phyloP scores from a whole-genome alignment of 1,284 basidiomycete species.

The Rhodotorula sp. region DNA sequence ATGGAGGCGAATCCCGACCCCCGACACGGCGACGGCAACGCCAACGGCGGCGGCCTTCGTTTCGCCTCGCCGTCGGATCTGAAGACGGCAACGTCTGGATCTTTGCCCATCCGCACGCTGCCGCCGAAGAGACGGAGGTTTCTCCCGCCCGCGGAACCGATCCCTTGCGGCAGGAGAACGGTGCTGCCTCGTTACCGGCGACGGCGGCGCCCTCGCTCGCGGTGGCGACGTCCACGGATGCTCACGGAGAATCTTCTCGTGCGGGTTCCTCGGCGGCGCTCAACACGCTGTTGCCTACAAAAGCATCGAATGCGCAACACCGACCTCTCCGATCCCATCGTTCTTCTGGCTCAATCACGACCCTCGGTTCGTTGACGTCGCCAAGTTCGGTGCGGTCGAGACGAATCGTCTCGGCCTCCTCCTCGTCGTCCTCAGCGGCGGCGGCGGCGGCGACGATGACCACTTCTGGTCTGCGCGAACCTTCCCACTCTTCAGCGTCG shows the following conservation, averaged over 20 bases:
- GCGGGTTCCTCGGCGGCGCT: not conserved
- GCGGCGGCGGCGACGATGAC: not conserved
- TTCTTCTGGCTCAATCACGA: slow-evolving; percentile 11
- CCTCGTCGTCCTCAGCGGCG: not conserved
- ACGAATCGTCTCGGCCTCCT: slow-evolving; percentile 2
- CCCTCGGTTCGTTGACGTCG: slow-evolving; percentile 10
- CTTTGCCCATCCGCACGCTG: slow-evolving; percentile 16
- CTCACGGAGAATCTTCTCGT: not conserved
- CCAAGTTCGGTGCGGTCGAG: not conserved
- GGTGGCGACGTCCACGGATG: too few species aligned
- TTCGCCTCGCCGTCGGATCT: slow-evolving; percentile 28
- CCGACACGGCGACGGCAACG: not conserved
- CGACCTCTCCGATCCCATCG: not conserved
- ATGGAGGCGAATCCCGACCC: not conserved
- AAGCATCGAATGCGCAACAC: not conserved
- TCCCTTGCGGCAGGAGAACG: too few species aligned
- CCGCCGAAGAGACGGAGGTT: too few species aligned
- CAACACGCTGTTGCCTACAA: not conserved
- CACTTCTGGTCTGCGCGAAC: not conserved
- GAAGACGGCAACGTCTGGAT: slow-evolving; percentile 36
- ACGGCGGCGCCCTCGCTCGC: too few species aligned
- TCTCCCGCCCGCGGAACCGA: too few species aligned
- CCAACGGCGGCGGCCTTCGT: not conserved
- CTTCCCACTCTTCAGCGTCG: not conserved
- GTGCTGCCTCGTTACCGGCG: too few species aligned